Evolutionary conservation across 176 grass and related monocot species (phyloP).

Genomic region (Themeda triandra): DNA sequence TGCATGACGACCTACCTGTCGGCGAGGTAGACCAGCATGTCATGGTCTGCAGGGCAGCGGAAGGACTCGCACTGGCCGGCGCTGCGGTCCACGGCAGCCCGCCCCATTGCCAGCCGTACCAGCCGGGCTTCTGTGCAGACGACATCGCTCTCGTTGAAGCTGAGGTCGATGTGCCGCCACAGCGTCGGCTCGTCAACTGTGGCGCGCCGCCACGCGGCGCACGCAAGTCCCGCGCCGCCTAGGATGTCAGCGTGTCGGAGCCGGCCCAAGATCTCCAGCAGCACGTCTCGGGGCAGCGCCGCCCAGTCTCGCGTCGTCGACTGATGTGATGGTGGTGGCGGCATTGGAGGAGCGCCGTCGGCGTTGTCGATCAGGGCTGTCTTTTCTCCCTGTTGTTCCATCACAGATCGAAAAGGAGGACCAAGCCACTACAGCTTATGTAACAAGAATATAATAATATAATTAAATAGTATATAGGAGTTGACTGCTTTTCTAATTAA

Average conservation of each 20-base stretch:
- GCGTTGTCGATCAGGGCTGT: too few species aligned
- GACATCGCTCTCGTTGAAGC: not conserved
- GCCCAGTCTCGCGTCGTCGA: not conserved
- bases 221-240: not conserved
- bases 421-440: too few species aligned
- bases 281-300: not conserved
- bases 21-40: not conserved
- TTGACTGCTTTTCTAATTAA: too few species aligned
- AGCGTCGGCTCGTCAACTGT: not conserved
- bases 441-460: too few species aligned
- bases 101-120: not conserved
- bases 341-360: too few species aligned
- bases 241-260: not conserved
- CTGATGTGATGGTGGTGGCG: too few species aligned
- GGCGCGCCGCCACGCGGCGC: not conserved
- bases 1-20: too few species aligned
- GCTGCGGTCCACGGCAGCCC: not conserved
- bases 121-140: too few species aligned
- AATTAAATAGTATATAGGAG: too few species aligned
- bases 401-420: too few species aligned
- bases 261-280: too few species aligned
- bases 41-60: not conserved
- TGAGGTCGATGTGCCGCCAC: slow-evolving; percentile 4
- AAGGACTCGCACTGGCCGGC: not conserved
- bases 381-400: too few species aligned